Percentiles rank a stretch among this genome's conserved stretches.
phyloP scores from a whole-genome alignment of 495 filamentous ascomycete species.

The Penicillium samsonianum region DNA sequence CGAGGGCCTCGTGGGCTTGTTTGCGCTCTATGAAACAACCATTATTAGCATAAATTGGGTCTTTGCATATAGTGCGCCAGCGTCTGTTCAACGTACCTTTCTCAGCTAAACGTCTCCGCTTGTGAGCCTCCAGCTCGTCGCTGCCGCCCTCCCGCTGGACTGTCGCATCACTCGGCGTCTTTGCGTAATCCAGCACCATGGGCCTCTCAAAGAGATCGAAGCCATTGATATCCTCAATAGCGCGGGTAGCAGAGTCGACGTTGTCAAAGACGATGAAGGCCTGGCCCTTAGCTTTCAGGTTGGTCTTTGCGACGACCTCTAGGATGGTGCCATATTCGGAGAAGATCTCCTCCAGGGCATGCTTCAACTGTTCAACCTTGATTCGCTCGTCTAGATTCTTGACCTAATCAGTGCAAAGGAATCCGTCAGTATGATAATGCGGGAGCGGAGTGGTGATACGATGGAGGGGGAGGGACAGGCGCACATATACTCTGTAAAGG shows the following conservation, averaged over 20 bases:
- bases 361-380: conserved; percentile 76
- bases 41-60: conserved; percentile 8
- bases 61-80: background rate
- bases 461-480: conserved; percentile 26
- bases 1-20: conserved; percentile 80
- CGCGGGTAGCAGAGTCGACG: conserved; percentile 69
- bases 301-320: conserved; percentile 90
- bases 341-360: conserved; percentile 77
- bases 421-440: conserved; percentile 18
- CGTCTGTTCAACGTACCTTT: conserved; percentile 63
- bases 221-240: conserved; percentile 87
- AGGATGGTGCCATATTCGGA: conserved; percentile 86
- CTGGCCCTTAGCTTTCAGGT: conserved; percentile 90
- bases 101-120: conserved; percentile 81
- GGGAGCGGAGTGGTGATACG: conserved; percentile 17
- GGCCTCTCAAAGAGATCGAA: conserved; percentile 94
- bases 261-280: conserved; percentile 94
- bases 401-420: conserved; percentile 52
- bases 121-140: conserved; percentile 86
- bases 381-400: conserved; percentile 92
- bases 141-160: conserved; percentile 70
- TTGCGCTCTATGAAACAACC: conserved; percentile 68
- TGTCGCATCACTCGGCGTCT: conserved; percentile 84
- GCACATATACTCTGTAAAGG: conserved; percentile 54
- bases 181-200: conserved; percentile 84